phyloP scores from a whole-genome alignment of 148 eudicot species.

The Talinum fruticosum region DNA sequence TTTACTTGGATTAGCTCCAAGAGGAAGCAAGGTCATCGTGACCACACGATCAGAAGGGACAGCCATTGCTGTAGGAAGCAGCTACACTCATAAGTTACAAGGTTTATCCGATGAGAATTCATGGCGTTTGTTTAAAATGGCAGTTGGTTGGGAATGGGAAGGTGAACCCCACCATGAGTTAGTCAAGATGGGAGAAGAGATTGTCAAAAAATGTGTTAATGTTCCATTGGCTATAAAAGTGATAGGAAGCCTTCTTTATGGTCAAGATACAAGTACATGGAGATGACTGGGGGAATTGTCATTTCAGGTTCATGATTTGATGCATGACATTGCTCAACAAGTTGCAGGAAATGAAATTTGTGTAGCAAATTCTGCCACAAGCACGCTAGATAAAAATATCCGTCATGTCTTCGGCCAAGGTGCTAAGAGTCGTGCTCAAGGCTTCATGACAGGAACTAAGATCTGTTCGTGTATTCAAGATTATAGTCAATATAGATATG shows the following conservation, averaged over 20 bases:
- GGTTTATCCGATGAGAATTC: not conserved
- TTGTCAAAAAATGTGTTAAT: conserved; percentile 17
- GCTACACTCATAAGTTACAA: not conserved
- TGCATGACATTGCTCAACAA: too few species aligned
- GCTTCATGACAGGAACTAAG: not conserved
- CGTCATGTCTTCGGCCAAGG: too few species aligned
- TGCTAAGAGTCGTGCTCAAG: not conserved
- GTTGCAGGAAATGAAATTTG: conserved; percentile 13
- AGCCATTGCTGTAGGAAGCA: conserved; percentile 1
- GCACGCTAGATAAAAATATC: not conserved
- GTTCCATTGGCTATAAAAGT: conserved; percentile 33
- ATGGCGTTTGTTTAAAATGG: conserved; percentile 22
- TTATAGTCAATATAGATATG: too few species aligned
- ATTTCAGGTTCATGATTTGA: too few species aligned
- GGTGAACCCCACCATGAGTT: conserved; percentile 4
- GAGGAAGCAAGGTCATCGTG: conserved; percentile 14
- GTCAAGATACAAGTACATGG: conserved; percentile 18
- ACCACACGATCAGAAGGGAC: conserved; percentile 19
- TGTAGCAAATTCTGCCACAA: not conserved
- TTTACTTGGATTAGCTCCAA: conserved; percentile 7
- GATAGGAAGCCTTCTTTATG: conserved; percentile 22
- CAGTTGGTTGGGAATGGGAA: not conserved
- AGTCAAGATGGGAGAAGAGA: conserved; percentile 20
- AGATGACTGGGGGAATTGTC: too few species aligned
- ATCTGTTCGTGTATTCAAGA: not conserved